A percentile compares a stretch with the other conserved stretches of the same genome.
phyloP scores from a whole-genome alignment of 83 land plant genomes.

The Diphasiastrum complanatum region DNA sequence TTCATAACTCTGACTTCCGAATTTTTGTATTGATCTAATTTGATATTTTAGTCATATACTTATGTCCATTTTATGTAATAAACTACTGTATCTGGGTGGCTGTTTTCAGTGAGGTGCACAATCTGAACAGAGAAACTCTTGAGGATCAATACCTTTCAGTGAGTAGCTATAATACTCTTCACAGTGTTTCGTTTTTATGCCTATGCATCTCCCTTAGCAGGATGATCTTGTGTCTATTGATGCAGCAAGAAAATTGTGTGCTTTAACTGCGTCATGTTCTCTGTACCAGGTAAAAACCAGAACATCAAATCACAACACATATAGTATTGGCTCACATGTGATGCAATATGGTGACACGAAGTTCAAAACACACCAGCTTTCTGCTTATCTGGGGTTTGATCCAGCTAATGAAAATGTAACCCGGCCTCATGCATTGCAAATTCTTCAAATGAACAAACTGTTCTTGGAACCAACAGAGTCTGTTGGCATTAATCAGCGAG shows the following conservation, averaged over 20 bases:
- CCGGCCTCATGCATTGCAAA: conserved; percentile 4
- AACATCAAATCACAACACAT: conserved; percentile 52
- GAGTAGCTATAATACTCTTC: conserved; percentile 13
- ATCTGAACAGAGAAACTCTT: conserved; percentile 51
- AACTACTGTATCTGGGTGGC: no score
- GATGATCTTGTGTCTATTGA: no score
- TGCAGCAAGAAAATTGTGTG: background rate
- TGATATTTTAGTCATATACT: background rate
- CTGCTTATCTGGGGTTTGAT: conserved; percentile 62
- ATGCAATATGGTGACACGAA: conserved; percentile 69
- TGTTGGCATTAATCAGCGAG: conserved; percentile 59
- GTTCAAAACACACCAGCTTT: conserved; percentile 43
- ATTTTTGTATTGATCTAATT: background rate
- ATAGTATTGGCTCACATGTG: conserved; percentile 64
- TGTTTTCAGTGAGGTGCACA: conserved; percentile 57
- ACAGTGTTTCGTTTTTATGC: no score
- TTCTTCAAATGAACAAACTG: background rate
- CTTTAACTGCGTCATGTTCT: background rate
- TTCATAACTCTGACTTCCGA: background rate
- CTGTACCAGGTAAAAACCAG: conserved; percentile 55
- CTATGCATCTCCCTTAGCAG: no score
- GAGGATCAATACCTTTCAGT: conserved; percentile 48
- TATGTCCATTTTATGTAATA: background rate
- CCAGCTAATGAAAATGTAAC: conserved; percentile 48
- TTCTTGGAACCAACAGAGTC: background rate